phyloP scores from a whole-genome alignment of 352 stramenopile species.

The Pythium scleroteichum region DNA sequence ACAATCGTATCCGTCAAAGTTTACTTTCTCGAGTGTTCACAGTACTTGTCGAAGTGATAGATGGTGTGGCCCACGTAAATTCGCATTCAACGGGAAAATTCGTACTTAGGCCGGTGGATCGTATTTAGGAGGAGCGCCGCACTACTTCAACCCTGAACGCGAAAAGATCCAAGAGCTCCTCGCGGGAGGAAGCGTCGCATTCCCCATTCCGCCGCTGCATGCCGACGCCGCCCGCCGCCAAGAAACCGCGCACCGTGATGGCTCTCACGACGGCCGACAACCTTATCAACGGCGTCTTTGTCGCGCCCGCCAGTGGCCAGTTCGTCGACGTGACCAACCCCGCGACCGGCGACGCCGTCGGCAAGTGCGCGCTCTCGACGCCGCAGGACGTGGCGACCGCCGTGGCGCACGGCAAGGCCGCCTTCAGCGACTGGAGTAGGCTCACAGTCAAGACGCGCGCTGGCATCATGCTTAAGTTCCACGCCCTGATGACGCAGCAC shows the following conservation, averaged over 20 bases:
- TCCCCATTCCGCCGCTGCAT: slow-evolving; percentile 16
- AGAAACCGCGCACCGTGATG: too few relatives aligned
- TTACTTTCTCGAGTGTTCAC: slow-evolving; percentile 9
- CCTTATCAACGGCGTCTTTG: slow-evolving; percentile 66
- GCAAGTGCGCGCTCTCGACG: slow-evolving; percentile 78
- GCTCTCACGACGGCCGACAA: slow-evolving; percentile 44
- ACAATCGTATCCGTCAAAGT: slow-evolving; percentile 7
- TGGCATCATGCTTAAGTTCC: slow-evolving; percentile 96
- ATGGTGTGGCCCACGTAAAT: slow-evolving; percentile 11
- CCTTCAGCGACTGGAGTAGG: slow-evolving; percentile 90
- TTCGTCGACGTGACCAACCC: slow-evolving; percentile 74
- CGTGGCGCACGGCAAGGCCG: slow-evolving; percentile 70
- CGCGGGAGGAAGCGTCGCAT: slow-evolving; percentile 2
- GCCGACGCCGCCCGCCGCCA: slow-evolving; percentile 18
- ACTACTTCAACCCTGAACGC: slow-evolving; percentile 28
- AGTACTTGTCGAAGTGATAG: too few relatives aligned
- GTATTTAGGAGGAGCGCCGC: slow-evolving; percentile 3
- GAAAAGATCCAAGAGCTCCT: slow-evolving; percentile 11
- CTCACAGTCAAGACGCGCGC: slow-evolving; percentile 95
- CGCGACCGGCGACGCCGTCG: slow-evolving; percentile 68
- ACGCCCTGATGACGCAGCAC: slow-evolving; percentile 90
- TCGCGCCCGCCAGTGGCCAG: slow-evolving; percentile 36
- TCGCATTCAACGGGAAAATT: slow-evolving; percentile 1
- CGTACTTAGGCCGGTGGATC: slow-evolving; percentile 11
- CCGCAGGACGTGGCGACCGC: slow-evolving; percentile 85